Conservation (phyloP, 1,284 basidiomycete genomes). For the Filobasidium uniguttulatum region DNA sequence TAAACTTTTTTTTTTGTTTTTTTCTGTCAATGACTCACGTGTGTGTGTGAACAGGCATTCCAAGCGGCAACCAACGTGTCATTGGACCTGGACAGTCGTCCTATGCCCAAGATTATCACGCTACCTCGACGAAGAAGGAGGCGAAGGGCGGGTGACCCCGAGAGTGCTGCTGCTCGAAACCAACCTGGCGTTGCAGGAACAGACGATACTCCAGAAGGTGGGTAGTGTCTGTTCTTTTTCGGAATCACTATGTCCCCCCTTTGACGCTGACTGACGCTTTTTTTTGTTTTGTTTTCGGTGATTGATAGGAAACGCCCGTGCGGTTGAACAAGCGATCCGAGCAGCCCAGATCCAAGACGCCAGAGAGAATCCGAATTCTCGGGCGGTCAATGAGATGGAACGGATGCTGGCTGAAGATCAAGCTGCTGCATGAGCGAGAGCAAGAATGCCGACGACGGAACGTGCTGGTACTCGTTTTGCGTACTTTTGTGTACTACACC, state of each 20-base stretch:
- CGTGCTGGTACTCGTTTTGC: no score
- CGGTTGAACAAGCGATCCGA: conserved; percentile 24
- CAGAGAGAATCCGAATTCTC: conserved; percentile 1
- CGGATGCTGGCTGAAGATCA: conserved; percentile 36
- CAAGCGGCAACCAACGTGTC: conserved; percentile 90
- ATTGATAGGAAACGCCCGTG: conserved; percentile 28
- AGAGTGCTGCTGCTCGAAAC: conserved; percentile 10
- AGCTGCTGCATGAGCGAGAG: conserved; percentile 16
- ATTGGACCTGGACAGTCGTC: conserved; percentile 75
- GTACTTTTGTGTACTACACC: no score
- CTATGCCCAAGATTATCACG: conserved; percentile 65
- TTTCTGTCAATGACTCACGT: neutral
- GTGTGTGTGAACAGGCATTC: conserved; percentile 47
- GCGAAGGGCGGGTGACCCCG: conserved; percentile 19
- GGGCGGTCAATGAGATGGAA: conserved; percentile 25
- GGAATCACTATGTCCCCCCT: neutral
- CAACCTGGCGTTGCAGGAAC: conserved; percentile 13
- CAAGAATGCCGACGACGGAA: no score
- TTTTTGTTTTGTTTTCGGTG: no score
- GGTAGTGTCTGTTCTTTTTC: neutral
- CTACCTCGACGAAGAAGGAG: conserved; percentile 39
- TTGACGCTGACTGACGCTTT: neutral
- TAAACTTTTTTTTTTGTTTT: conserved; percentile 1
- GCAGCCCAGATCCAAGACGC: neutral
- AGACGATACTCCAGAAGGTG: conserved; percentile 15